Evolutionary conservation across 129 eudicot genomes (phyloP).

Genomic region (Sambucus nigra): DNA sequence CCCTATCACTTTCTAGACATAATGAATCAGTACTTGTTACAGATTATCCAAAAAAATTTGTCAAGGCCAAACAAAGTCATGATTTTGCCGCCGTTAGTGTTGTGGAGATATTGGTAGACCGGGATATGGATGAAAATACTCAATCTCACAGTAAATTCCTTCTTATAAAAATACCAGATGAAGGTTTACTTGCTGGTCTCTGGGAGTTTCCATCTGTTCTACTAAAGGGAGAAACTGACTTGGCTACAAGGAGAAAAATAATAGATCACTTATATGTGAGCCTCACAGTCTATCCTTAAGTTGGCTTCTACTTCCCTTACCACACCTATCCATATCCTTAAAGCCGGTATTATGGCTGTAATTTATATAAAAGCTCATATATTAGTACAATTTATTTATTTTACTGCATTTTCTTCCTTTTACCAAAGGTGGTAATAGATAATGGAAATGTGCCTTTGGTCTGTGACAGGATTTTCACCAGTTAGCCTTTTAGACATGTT

Average conservation of each 20-base stretch:
- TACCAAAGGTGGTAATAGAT: too few species aligned
- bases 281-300: too few species aligned
- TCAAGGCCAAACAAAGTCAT: slow-evolving; percentile 71
- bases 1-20: slow-evolving; percentile 35
- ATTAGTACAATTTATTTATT: too few species aligned
- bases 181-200: slow-evolving; percentile 93
- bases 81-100: slow-evolving; percentile 81
- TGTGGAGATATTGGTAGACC: slow-evolving; percentile 55
- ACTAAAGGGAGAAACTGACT: slow-evolving; percentile 42
- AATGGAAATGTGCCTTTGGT: too few species aligned
- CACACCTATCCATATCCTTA: too few species aligned
- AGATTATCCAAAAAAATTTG: slow-evolving; percentile 76
- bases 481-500: too few species aligned
- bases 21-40: slow-evolving; percentile 48
- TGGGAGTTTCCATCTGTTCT: slow-evolving; percentile 96
- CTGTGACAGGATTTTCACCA: too few species aligned
- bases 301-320: too few species aligned
- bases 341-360: too few species aligned
- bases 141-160: slow-evolving; percentile 35
- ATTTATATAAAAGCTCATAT: too few species aligned
- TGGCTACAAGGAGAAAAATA: slow-evolving; percentile 49
- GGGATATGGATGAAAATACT: slow-evolving; percentile 13
- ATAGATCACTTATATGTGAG: slow-evolving; percentile 47
- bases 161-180: slow-evolving; percentile 84
- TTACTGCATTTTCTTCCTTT: too few species aligned